Percentiles rank a stretch among this genome's conserved stretches.
Evolutionary conservation across 139 green algal species (phyloP).

Genomic region (Haematococcus lacustris): DNA sequence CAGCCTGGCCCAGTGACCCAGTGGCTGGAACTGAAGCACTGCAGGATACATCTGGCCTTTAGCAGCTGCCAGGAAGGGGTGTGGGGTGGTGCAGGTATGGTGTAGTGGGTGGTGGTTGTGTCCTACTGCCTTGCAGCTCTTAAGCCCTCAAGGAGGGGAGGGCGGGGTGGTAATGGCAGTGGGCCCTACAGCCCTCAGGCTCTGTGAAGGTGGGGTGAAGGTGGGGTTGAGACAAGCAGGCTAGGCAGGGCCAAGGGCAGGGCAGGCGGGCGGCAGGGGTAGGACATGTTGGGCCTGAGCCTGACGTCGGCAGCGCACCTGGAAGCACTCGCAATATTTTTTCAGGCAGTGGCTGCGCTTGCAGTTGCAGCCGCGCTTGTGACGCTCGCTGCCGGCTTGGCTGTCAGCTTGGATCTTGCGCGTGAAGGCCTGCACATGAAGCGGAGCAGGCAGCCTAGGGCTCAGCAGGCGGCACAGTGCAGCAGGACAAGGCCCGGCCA

Average conservation of each 20-base stretch:
- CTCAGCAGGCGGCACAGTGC: neutral
- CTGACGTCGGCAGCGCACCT: slow-evolving; percentile 42
- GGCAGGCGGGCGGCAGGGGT: neutral
- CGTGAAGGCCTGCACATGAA: slow-evolving; percentile 19
- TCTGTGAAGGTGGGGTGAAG: neutral
- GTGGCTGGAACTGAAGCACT: neutral
- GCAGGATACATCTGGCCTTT: neutral
- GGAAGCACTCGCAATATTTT: slow-evolving; percentile 99
- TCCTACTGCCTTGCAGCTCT: no score
- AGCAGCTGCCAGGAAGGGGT: neutral
- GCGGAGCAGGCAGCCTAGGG: neutral
- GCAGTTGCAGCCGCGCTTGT: slow-evolving; percentile 39
- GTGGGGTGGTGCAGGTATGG: no score
- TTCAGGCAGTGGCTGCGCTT: slow-evolving; percentile 77
- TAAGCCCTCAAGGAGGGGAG: neutral
- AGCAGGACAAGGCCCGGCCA: neutral
- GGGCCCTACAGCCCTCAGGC: neutral
- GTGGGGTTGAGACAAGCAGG: neutral
- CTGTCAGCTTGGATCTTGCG: slow-evolving; percentile 21
- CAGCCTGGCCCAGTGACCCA: neutral
- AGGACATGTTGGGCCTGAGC: neutral
- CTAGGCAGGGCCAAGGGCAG: neutral
- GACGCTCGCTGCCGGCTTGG: neutral
- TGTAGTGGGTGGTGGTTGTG: no score
- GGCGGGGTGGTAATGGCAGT: neutral